These are phyloP conservation scores for Haplosporangium sp. DNA, from an alignment of 371 early-diverging fungal species.

Conservation along the genomic window DNA sequence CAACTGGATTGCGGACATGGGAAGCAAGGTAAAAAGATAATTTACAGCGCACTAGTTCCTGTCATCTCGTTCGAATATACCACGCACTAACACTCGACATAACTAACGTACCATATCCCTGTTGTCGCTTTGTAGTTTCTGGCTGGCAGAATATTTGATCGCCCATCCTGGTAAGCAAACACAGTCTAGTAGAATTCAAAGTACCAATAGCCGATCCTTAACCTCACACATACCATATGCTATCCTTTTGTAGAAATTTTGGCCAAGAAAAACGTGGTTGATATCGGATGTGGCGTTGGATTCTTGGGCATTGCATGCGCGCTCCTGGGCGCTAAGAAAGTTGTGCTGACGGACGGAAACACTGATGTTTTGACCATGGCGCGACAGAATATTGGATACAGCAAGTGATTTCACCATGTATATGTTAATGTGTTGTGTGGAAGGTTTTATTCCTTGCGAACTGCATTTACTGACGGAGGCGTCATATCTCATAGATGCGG, in stretches of 20 bases:
- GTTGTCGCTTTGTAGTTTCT: slow-evolving; percentile 18
- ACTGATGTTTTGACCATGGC: slow-evolving; percentile 44
- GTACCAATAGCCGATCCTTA: neutral
- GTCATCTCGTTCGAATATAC: too few species aligned
- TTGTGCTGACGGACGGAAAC: slow-evolving; percentile 49
- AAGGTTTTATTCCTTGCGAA: too few species aligned
- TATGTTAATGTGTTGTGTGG: neutral
- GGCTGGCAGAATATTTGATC: slow-evolving; percentile 49
- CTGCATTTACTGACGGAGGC: too few species aligned
- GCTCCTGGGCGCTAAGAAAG: slow-evolving; percentile 38
- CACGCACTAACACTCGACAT: neutral
- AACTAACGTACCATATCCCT: too few species aligned
- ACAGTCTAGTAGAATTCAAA: neutral
- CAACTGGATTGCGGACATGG: slow-evolving; percentile 53
- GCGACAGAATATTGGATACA: slow-evolving; percentile 39
- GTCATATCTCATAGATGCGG: slow-evolving; percentile 8
- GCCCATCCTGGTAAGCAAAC: slow-evolving; percentile 37
- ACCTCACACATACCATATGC: neutral
- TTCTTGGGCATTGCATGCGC: slow-evolving; percentile 49
- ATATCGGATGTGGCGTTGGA: slow-evolving; percentile 53
- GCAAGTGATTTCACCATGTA: slow-evolving; percentile 6
- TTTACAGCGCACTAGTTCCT: too few species aligned
- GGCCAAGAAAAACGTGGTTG: slow-evolving; percentile 45
- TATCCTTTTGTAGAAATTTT: slow-evolving; percentile 22
- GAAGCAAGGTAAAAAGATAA: slow-evolving; percentile 38